These are phyloP conservation scores for Neobulgaria alba DNA, from an alignment of 2,329 filamentous ascomycete species.

Conservation along the genomic window DNA sequence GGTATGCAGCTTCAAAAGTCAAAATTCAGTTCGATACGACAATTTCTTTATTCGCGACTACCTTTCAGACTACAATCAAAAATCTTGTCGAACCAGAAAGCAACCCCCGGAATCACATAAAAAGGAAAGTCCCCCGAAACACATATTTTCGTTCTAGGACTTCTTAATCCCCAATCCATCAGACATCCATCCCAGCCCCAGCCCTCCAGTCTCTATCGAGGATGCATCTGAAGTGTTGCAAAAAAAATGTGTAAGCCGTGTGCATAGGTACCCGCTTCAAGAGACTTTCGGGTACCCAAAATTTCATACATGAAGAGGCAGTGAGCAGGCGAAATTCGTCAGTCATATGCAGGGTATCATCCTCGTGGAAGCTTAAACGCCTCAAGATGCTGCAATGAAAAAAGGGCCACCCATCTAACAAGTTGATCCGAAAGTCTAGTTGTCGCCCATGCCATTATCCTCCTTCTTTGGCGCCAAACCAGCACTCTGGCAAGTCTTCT, in stretches of 20 bases:
- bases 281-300: too few relatives aligned
- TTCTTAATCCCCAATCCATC: constrained; percentile 8
- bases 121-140: not conserved
- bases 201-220: not conserved
- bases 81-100: too few relatives aligned
- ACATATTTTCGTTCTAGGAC: constrained; percentile 10
- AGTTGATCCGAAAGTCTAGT: constrained; percentile 20
- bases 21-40: too few relatives aligned
- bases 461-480: constrained; percentile 43
- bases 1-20: too few relatives aligned
- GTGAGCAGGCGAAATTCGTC: constrained; percentile 22
- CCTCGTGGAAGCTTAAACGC: constrained; percentile 20
- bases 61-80: too few relatives aligned
- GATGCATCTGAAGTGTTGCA: constrained; percentile 4
- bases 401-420: constrained; percentile 21
- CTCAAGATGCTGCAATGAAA: constrained; percentile 16
- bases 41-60: too few relatives aligned
- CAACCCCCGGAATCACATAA: constrained; percentile 6
- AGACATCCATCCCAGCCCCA: constrained; percentile 11
- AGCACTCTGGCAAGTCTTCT: constrained; percentile 55
- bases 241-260: too few relatives aligned
- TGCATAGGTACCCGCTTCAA: too few relatives aligned
- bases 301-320: constrained; percentile 24
- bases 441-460: constrained; percentile 27
- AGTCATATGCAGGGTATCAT: constrained; percentile 27